Evolutionary conservation across 768 basidiomycete species (phyloP).

Genomic region (Macrolepiota albuminosa): DNA sequence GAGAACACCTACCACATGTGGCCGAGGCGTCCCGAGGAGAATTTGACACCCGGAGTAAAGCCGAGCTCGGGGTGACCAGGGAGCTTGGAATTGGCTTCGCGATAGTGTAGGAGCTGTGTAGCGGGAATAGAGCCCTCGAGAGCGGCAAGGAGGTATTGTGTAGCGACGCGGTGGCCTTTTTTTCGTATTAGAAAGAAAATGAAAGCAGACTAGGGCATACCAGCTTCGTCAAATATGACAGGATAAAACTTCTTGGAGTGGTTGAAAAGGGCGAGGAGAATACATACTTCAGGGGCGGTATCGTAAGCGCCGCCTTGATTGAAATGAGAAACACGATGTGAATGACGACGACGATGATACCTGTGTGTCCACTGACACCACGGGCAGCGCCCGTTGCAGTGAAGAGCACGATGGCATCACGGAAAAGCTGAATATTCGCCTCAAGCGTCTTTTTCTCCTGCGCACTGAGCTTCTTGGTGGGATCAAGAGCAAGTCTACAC

Average conservation of each 20-base stretch:
- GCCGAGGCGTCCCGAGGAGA: conserved; percentile 89
- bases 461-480: conserved; percentile 54
- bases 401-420: conserved; percentile 83
- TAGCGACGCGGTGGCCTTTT: conserved; percentile 80
- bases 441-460: conserved; percentile 57
- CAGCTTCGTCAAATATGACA: conserved; percentile 78
- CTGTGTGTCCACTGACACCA: conserved; percentile 85
- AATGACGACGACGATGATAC: conserved; percentile 15
- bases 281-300: conserved; percentile 82
- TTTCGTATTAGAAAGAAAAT: neutral
- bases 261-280: conserved; percentile 72
- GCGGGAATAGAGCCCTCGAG: conserved; percentile 67
- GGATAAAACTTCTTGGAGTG: conserved; percentile 60
- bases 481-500: conserved; percentile 66
- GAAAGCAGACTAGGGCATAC: conserved; percentile 32
- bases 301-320: conserved; percentile 56
- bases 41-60: conserved; percentile 88
- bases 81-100: conserved; percentile 80
- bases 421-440: conserved; percentile 73
- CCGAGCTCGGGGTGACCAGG: conserved; percentile 90
- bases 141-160: conserved; percentile 80
- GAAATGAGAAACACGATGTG: neutral
- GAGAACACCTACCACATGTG: conserved; percentile 66
- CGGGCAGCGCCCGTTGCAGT: conserved; percentile 83
- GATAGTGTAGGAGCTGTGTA: conserved; percentile 80